Conservation (phyloP, 2,329 filamentous ascomycete species). For the Tetracladium maxilliforme region DNA sequence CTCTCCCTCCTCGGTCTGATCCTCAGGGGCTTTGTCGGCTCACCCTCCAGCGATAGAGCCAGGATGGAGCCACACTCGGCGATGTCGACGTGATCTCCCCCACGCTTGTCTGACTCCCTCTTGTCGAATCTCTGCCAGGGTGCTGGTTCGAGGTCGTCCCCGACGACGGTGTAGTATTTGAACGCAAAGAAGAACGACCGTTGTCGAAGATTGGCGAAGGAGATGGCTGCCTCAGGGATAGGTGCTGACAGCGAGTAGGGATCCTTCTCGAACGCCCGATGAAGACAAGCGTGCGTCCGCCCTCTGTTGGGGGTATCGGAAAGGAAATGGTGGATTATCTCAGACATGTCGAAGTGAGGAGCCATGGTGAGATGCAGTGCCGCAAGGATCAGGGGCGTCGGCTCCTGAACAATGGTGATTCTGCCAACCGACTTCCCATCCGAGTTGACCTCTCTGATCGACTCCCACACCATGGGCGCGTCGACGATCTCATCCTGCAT, state of each 20-base stretch:
- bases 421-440: too few species aligned
- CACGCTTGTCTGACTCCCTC: slow-evolving; percentile 19
- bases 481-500: too few species aligned
- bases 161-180: slow-evolving; percentile 49
- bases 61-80: slow-evolving; percentile 44
- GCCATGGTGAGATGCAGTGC: slow-evolving; percentile 43
- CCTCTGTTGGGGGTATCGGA: slow-evolving; percentile 22
- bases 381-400: slow-evolving; percentile 42
- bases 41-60: slow-evolving; percentile 38
- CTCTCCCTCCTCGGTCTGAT: slow-evolving; percentile 31
- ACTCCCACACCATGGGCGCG: too few species aligned
- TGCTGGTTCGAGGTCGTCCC: slow-evolving; percentile 36
- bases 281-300: slow-evolving; percentile 23
- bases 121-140: slow-evolving; percentile 43
- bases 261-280: slow-evolving; percentile 34
- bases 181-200: slow-evolving; percentile 47
- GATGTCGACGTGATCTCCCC: slow-evolving; percentile 38
- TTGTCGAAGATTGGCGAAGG: slow-evolving; percentile 27
- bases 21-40: slow-evolving; percentile 30
- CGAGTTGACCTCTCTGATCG: too few species aligned
- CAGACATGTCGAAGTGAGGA: slow-evolving; percentile 45
- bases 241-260: slow-evolving; percentile 1
- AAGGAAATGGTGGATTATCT: slow-evolving; percentile 38
- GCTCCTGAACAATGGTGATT: slow-evolving; percentile 46
- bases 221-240: slow-evolving; percentile 7